These are phyloP conservation scores for Wallemia ichthyophaga DNA, from an alignment of 1,284 basidiomycete genomes.

Conservation along the genomic window DNA sequence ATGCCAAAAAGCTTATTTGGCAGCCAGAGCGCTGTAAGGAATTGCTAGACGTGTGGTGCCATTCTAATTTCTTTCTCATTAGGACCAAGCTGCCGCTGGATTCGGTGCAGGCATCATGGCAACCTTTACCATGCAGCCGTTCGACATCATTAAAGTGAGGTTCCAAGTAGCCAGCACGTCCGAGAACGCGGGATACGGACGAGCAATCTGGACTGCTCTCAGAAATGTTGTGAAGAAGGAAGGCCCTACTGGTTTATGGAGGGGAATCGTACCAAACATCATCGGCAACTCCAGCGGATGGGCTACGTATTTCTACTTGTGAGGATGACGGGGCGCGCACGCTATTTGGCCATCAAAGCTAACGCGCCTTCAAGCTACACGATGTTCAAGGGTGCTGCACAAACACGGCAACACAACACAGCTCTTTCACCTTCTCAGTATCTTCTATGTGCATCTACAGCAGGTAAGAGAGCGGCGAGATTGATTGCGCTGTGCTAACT, in stretches of 20 bases:
- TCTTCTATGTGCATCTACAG: constrained; percentile 50
- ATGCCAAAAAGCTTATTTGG: neutral
- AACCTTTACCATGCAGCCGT: constrained; percentile 86
- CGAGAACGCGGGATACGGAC: neutral
- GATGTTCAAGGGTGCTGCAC: neutral
- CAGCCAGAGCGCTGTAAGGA: neutral
- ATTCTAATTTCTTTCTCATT: neutral
- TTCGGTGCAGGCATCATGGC: constrained; percentile 75
- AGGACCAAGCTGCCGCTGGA: constrained; percentile 78
- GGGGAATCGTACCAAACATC: constrained; percentile 68
- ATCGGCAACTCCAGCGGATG: constrained; percentile 85
- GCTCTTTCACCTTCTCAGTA: constrained; percentile 42
- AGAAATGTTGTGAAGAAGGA: constrained; percentile 19
- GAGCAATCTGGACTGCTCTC: neutral
- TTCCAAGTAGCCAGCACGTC: constrained; percentile 36
- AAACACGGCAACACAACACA: neutral
- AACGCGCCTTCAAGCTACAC: neutral
- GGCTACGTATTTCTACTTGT: constrained; percentile 96
- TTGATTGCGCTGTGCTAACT: no score
- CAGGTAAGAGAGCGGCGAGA: constrained; percentile 92
- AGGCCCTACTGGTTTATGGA: constrained; percentile 63
- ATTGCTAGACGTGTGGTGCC: neutral
- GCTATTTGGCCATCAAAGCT: no score
- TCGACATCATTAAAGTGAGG: constrained; percentile 85
- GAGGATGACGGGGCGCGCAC: no score